Conservation (phyloP, 164 flowering plant genomes). For the Vitis cinerea region DNA sequence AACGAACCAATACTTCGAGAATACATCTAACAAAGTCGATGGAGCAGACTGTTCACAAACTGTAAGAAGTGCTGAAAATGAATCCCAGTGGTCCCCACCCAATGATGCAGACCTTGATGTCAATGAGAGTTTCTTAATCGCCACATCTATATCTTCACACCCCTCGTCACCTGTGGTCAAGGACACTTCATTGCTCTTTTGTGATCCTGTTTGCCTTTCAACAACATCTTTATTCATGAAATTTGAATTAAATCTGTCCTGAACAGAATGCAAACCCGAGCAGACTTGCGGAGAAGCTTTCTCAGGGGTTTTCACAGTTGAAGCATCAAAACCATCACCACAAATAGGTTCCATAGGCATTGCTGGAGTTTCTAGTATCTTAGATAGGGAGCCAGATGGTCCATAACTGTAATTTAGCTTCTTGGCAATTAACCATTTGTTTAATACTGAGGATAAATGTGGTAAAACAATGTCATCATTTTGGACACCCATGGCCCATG, state of each 20-base stretch:
- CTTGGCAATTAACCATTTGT: constrained; percentile 65
- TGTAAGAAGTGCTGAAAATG: constrained; percentile 52
- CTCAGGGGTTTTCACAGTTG: constrained; percentile 38
- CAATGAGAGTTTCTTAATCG: constrained; percentile 62
- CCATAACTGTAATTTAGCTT: constrained; percentile 38
- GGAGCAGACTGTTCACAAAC: constrained; percentile 82
- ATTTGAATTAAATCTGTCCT: constrained; percentile 16
- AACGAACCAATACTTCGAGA: constrained; percentile 69
- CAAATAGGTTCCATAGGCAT: constrained; percentile 28
- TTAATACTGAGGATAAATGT: constrained; percentile 56
- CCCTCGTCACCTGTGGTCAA: constrained; percentile 19
- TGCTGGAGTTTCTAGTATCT: constrained; percentile 56
- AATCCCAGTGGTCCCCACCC: constrained; percentile 32
- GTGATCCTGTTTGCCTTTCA: constrained; percentile 13
- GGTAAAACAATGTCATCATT: constrained; percentile 36
- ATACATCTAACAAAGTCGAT: constrained; percentile 53
- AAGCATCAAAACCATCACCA: constrained; percentile 19
- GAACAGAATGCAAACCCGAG: constrained; percentile 20
- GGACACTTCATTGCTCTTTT: constrained; percentile 15
- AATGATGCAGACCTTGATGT: constrained; percentile 33
- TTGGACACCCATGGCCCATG: constrained; percentile 61
- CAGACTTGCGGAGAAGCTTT: constrained; percentile 21
- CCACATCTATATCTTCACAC: constrained; percentile 47
- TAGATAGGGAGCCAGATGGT: constrained; percentile 53
- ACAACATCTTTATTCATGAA: constrained; percentile 8